A percentile compares a stretch with the other conserved stretches of the same genome.
Evolutionary conservation across 176 grass and related monocot genomes (phyloP).

Genomic region (Elymus sibiricus): DNA sequence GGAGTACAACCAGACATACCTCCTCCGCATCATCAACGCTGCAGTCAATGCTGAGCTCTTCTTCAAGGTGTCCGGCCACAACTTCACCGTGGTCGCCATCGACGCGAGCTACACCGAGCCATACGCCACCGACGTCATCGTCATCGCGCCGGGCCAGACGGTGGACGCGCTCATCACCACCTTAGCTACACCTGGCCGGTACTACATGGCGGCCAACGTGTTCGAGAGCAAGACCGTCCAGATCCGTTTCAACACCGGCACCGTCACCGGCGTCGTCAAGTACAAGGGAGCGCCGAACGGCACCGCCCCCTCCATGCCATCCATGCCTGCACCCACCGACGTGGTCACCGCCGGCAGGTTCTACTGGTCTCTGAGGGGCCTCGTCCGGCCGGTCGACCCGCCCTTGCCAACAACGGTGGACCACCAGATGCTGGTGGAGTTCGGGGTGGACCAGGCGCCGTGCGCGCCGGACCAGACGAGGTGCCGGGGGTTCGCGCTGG

Average conservation of each 20-base stretch:
- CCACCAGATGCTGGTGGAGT: conserved; percentile 22
- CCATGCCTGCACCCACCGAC: conserved; percentile 26
- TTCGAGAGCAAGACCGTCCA: conserved; percentile 26
- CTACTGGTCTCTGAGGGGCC: conserved; percentile 31
- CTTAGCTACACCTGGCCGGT: conserved; percentile 23
- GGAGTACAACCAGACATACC: conserved; percentile 27
- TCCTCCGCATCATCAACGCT: conserved; percentile 65
- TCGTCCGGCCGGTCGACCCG: conserved; percentile 1
- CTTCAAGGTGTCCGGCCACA: conserved; percentile 55
- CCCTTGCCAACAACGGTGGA: conserved; percentile 30
- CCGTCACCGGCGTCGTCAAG: conserved; percentile 25
- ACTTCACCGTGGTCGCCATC: conserved; percentile 56
- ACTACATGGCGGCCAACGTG: conserved; percentile 53
- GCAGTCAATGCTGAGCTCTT: conserved; percentile 63
- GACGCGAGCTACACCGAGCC: conserved; percentile 60
- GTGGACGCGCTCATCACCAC: conserved; percentile 59
- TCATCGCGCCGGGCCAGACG: conserved; percentile 58
- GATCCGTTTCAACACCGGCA: not conserved
- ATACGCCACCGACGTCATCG: conserved; percentile 39
- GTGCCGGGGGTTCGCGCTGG: conserved; percentile 27
- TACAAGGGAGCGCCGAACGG: conserved; percentile 24
- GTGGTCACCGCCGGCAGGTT: conserved; percentile 31
- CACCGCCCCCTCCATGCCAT: not conserved
- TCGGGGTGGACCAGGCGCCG: conserved; percentile 30
- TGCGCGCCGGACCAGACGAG: conserved; percentile 32